Percentiles rank a stretch among this genome's conserved stretches.
Evolutionary conservation across 305 asterid genomes (phyloP).

Genomic region (Fraxinus platypoda): DNA sequence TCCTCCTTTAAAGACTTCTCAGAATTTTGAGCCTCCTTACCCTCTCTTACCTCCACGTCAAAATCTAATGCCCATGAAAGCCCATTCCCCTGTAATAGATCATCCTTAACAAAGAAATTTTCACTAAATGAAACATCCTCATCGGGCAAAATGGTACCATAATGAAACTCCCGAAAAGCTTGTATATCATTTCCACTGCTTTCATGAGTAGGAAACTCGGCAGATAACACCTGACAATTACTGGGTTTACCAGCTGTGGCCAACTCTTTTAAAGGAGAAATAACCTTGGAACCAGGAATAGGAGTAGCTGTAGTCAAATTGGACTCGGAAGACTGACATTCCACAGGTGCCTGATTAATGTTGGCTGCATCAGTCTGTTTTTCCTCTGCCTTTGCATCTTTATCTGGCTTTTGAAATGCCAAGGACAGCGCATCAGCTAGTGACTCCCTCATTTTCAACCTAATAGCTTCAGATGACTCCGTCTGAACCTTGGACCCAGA

Average conservation of each 20-base stretch:
- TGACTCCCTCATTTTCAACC: conserved; percentile 96
- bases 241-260: conserved; percentile 30
- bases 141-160: conserved; percentile 50
- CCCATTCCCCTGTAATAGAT: conserved; percentile 96
- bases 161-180: conserved; percentile 51
- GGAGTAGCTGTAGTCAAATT: conserved; percentile 26
- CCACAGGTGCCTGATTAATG: conserved; percentile 27
- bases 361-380: conserved; percentile 21
- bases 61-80: conserved; percentile 95
- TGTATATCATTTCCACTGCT: conserved; percentile 38
- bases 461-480: conserved; percentile 66
- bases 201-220: conserved; percentile 39
- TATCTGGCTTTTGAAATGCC: conserved; percentile 44
- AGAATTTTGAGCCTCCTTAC: conserved; percentile 40
- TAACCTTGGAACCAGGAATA: conserved; percentile 29
- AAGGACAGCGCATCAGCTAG: conserved; percentile 72
- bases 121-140: conserved; percentile 72
- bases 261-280: conserved; percentile 30
- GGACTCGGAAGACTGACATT: conserved; percentile 39
- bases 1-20: conserved; percentile 43
- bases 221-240: conserved; percentile 36
- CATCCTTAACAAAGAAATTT: conserved; percentile 81
- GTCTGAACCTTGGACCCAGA: conserved; percentile 50
- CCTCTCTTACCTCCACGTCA: conserved; percentile 54
- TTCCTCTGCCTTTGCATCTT: conserved; percentile 38